Evolutionary conservation across 83 land plant genomes (phyloP).

Genomic region (Picea abies): DNA sequence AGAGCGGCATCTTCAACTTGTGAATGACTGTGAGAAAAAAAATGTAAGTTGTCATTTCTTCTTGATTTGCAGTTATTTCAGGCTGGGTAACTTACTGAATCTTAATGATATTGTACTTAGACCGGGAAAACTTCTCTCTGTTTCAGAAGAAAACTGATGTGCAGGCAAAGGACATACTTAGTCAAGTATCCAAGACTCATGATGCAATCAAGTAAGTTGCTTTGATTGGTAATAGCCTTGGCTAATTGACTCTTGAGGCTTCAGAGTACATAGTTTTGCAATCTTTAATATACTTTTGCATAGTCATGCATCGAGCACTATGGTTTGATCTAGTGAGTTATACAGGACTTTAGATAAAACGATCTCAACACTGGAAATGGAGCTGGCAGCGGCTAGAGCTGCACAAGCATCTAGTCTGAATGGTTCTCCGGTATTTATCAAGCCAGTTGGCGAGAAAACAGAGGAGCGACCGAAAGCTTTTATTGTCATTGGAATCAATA

Average conservation of each 20-base stretch:
- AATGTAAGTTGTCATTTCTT: constrained; percentile 11
- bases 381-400: constrained; percentile 70
- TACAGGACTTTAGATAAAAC: constrained; percentile 73
- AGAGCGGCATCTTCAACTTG: constrained; percentile 15
- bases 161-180: constrained; percentile 44
- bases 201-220: constrained; percentile 62
- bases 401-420: constrained; percentile 32
- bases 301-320: not conserved
- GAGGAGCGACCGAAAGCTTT: constrained; percentile 56
- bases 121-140: not conserved
- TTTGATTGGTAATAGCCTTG: not conserved
- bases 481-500: constrained; percentile 75
- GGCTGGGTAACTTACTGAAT: not conserved
- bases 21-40: constrained; percentile 47
- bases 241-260: not conserved
- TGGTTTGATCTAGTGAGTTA: constrained; percentile 2
- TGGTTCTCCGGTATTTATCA: constrained; percentile 29
- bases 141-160: constrained; percentile 34
- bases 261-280: not conserved
- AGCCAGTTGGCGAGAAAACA: constrained; percentile 28
- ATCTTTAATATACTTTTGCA: not conserved
- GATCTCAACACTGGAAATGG: constrained; percentile 65
- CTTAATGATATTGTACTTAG: not conserved
- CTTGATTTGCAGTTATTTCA: not conserved
- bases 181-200: constrained; percentile 70